Conservation (phyloP, 2,329 filamentous ascomycete species). For the Arthrobotrys pseudoclavata region DNA sequence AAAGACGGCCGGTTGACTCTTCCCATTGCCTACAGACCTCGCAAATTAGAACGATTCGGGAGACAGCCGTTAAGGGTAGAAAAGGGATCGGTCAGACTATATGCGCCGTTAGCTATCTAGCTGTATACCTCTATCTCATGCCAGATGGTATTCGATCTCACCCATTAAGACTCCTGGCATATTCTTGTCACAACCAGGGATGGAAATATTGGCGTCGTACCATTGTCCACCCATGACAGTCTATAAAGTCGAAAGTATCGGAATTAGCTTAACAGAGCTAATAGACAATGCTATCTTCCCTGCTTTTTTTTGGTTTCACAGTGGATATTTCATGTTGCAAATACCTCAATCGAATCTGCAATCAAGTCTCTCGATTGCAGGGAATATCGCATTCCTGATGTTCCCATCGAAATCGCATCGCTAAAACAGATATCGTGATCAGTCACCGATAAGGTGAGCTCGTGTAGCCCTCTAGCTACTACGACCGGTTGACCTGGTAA, state of each 20-base stretch:
- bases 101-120: slow-evolving; percentile 32
- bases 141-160: slow-evolving; percentile 31
- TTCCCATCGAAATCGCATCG: slow-evolving; percentile 98
- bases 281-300: neutral
- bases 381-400: slow-evolving; percentile 94
- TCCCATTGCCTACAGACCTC: slow-evolving; percentile 78
- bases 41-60: slow-evolving; percentile 68
- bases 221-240: slow-evolving; percentile 99
- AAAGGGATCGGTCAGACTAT: slow-evolving; percentile 44
- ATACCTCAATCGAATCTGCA: slow-evolving; percentile 88
- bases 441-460: slow-evolving; percentile 26
- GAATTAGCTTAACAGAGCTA: slow-evolving; percentile 30
- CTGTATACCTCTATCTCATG: neutral
- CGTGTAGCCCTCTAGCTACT: slow-evolving; percentile 36
- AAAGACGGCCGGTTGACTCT: slow-evolving; percentile 92
- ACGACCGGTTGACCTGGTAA: neutral
- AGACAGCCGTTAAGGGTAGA: slow-evolving; percentile 2
- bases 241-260: slow-evolving; percentile 62
- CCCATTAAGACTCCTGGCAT: slow-evolving; percentile 89
- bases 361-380: slow-evolving; percentile 96
- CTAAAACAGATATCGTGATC: slow-evolving; percentile 40
- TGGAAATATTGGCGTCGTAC: slow-evolving; percentile 97
- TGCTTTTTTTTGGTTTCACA: slow-evolving; percentile 35
- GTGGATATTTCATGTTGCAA: slow-evolving; percentile 24
- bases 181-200: slow-evolving; percentile 99